Base-by-base conservation (phyloP, 768 basidiomycete species). In the Boletus bicolor region DNA sequence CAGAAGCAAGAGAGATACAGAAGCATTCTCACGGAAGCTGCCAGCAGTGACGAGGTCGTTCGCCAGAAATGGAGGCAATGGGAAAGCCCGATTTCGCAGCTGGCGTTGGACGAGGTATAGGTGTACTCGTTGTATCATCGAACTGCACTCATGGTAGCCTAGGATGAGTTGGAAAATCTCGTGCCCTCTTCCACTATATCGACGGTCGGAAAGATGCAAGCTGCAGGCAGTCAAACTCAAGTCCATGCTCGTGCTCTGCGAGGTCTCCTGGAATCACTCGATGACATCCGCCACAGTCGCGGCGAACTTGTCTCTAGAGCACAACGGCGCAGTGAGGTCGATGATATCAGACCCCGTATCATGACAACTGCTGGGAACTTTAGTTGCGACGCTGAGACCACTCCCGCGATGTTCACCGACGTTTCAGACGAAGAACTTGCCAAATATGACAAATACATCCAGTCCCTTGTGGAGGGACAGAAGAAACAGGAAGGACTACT, bases 41-140 rank as follows among this genome's bases (percentile, higher is more conserved):
- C 75, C 0, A 80, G 79, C 34, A 93, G 91, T 64, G 93, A 98
- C 65, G 82, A 79, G 32, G 75, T 82, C 2, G 89, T 98, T 1
- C 75, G 85, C 19, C 75, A 80, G 57, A 94, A 97, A 70, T 97
- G 92, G 90, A 86, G 86, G 38, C 84, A 94, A 63, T 96, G 93
- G 93, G 87, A 89, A 63, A 76, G 78, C 14, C 79, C 78, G 44
- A 86, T 99, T 42, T 71, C 73, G 14, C 79, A 88, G 45, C 76
- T 99, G 39, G 86, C 84, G 3, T 81, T 83, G 77, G 84, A 84
- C 68, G 84, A 81, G 71, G 83, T 81, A 61, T 26, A 49, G 21
- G 19, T 26, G 43, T 38, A 47, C 36, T 32, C 6, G 7, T 51
- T 43, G 37, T 41, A 19, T 12, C 39, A 11, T 51, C 12, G 28